A percentile compares a stretch with the other conserved stretches of the same genome.
Conservation (phyloP, 2,329 filamentous ascomycete genomes). For the Purpureocillium lavendulum region DNA sequence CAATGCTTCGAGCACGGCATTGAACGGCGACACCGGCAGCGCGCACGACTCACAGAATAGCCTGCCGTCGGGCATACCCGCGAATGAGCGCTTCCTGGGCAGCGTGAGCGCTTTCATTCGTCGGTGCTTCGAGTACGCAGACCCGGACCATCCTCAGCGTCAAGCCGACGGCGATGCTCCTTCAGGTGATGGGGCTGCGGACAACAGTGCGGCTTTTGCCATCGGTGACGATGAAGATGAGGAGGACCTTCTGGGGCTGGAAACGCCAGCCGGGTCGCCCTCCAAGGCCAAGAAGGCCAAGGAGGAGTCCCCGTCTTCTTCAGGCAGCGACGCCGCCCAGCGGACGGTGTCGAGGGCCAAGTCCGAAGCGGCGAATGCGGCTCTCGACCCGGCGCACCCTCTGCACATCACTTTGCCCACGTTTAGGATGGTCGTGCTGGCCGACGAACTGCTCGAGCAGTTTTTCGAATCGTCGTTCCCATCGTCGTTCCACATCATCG, state of each 20-base stretch:
- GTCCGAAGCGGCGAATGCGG: slow-evolving; percentile 75
- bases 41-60: slow-evolving; percentile 24
- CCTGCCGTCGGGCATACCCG: slow-evolving; percentile 44
- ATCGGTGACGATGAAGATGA: slow-evolving; percentile 61
- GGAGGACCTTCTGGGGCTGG: slow-evolving; percentile 54
- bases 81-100: slow-evolving; percentile 82
- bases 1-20: slow-evolving; percentile 48
- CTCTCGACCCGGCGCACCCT: slow-evolving; percentile 85
- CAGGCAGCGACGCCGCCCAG: slow-evolving; percentile 11
- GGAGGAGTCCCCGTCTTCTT: slow-evolving; percentile 29
- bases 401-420: slow-evolving; percentile 94
- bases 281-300: slow-evolving; percentile 33
- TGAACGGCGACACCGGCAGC: slow-evolving; percentile 30
- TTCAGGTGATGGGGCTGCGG: slow-evolving; percentile 17
- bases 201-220: slow-evolving; percentile 50
- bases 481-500: slow-evolving; percentile 80
- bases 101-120: slow-evolving; percentile 95
- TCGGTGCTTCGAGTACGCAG: slow-evolving; percentile 95
- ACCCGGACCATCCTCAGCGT: slow-evolving; percentile 71
- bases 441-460: slow-evolving; percentile 88
- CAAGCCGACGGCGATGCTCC: slow-evolving; percentile 21
- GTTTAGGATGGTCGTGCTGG: slow-evolving; percentile 96
- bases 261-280: slow-evolving; percentile 34
- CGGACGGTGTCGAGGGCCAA: slow-evolving; percentile 52
- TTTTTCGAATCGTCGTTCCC: slow-evolving; percentile 98